Base-by-base conservation (phyloP, 352 stramenopile genomes). In the Phytophthora ramorum region DNA sequence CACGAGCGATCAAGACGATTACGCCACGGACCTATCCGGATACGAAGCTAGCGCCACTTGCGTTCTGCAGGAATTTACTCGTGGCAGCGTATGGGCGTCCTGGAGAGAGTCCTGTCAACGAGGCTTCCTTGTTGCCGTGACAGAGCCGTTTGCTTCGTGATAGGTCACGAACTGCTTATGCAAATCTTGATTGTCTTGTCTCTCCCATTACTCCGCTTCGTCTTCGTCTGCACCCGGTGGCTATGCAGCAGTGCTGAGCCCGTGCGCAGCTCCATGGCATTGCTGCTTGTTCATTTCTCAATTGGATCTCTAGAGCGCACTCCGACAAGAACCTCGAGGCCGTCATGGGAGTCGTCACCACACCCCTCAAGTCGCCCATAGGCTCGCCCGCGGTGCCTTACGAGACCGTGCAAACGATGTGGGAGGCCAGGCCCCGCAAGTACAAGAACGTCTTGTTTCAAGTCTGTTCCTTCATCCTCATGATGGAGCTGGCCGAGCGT, bases 401-500 rank as follows among this genome's bases (percentile, higher is more conserved):
- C 22, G 62, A 67, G 30, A 34, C 53, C 17, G 43, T 59, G 1
- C 58, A 73, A 19, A 73, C 65, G 1, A 37, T 89, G 35, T 88
- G 79, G 78, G 81, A 87, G 35, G 60, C 58, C 8, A 76, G 78
- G 4, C 71, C 76, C 2, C 66, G 69, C 63, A 85, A 89, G 63
- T 90, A 83, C 66, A 81, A 84, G 66, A 90, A 69, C 54, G 64
- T 89, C 22, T 46, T 92, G 28, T 54, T 90, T 45, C 63, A 90
- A 58, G 81, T 92, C 19, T 82, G 70, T 34, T 49, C 68, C 32
- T 92, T 87, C 68, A 86, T 90, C 67, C 64, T 90, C 19, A 69
- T 85, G 43, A 86, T 89, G 77, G 81, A 90, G 55, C 69, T 91
- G 16, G 77, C 80, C 47, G 81, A 90, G 48, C 79, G 81, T 52